phyloP scores from a whole-genome alignment of 306 rosid genomes.

The Casuarina cunninghamiana region DNA sequence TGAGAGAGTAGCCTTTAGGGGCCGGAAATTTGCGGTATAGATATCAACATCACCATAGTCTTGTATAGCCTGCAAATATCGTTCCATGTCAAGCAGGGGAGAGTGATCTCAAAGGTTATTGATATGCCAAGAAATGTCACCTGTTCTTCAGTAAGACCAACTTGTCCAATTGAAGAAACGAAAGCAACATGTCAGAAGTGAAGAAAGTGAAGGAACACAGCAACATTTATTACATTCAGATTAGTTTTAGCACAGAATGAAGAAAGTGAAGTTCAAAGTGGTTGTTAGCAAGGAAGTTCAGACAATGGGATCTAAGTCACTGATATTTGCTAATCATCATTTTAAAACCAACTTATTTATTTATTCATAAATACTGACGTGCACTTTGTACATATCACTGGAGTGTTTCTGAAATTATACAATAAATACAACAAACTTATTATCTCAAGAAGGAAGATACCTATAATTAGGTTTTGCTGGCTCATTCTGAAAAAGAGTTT shows the following conservation, averaged over 20 bases:
- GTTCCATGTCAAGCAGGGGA: slow-evolving; percentile 15
- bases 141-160: slow-evolving; percentile 95
- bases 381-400: neutral
- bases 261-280: neutral
- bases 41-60: slow-evolving; percentile 82
- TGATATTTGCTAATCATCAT: neutral
- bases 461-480: slow-evolving; percentile 94
- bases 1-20: slow-evolving; percentile 90
- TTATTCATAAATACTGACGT: neutral
- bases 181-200: neutral
- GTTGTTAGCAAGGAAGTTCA: neutral
- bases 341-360: neutral
- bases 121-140: slow-evolving; percentile 38
- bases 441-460: slow-evolving; percentile 44
- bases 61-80: slow-evolving; percentile 65
- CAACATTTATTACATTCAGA: neutral
- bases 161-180: slow-evolving; percentile 61
- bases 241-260: neutral
- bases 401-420: neutral
- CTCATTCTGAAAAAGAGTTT: slow-evolving; percentile 33
- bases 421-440: neutral
- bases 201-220: neutral
- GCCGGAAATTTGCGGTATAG: slow-evolving; percentile 82
- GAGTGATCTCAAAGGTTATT: slow-evolving; percentile 18
- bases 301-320: neutral